These are phyloP conservation scores for Mucor sp. DNA, from an alignment of 371 early-diverging fungal species.

Conservation along the genomic window DNA sequence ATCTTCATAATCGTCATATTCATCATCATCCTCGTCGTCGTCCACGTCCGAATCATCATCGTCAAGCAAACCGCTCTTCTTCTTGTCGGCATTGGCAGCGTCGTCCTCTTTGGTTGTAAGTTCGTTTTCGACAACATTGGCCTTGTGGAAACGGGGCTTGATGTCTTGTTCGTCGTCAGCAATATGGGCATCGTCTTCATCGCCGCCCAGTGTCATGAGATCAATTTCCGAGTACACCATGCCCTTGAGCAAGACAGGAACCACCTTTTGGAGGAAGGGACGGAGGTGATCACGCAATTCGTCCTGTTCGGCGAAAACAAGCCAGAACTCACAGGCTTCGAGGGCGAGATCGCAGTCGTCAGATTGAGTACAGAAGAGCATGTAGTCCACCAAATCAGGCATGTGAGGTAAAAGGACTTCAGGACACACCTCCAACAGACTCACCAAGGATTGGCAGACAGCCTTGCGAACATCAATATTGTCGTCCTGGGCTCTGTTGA, in stretches of 20 bases:
- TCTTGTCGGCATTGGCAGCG: constrained; percentile 24
- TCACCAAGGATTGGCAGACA: constrained; percentile 93
- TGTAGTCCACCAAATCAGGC: constrained; percentile 85
- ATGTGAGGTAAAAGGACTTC: constrained; percentile 84
- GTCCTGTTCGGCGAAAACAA: constrained; percentile 92
- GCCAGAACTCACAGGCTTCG: constrained; percentile 98
- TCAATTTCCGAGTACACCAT: constrained; percentile 97
- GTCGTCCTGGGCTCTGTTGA: constrained; percentile 78
- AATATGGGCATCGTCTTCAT: constrained; percentile 82
- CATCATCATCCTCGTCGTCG: constrained; percentile 85
- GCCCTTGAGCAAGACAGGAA: constrained; percentile 90
- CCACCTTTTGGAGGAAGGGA: constrained; percentile 76
- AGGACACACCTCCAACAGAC: constrained; percentile 82
- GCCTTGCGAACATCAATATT: constrained; percentile 81
- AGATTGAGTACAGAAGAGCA: constrained; percentile 88
- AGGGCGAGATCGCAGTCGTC: constrained; percentile 84
- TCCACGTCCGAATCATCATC: constrained; percentile 52
- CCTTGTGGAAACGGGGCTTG: constrained; percentile 90
- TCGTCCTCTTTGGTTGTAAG: constrained; percentile 51
- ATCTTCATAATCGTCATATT: constrained; percentile 83
- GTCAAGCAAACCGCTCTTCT: constrained; percentile 17
- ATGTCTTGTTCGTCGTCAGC: constrained; percentile 90
- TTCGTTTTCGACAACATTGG: constrained; percentile 74
- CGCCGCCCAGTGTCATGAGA: constrained; percentile 72
- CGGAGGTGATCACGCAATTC: constrained; percentile 75